phyloP scores from a whole-genome alignment of 1,139 yeast species.

The Kurtzmaniella natalensis region DNA sequence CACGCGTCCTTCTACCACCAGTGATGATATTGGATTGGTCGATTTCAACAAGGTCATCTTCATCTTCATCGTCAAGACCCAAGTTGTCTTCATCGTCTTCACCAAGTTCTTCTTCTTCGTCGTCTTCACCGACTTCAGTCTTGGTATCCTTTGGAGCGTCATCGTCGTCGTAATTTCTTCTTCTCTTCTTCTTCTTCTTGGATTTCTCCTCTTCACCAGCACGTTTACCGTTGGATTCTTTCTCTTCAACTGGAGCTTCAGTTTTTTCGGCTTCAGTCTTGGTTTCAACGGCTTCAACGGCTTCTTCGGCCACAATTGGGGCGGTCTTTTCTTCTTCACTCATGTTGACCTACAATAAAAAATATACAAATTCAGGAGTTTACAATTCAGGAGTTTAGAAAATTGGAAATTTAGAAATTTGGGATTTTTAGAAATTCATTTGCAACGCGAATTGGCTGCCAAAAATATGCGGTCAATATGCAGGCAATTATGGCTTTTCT shows the following conservation, averaged over 20 bases:
- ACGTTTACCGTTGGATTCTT: conserved; percentile 13
- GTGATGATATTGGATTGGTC: conserved; percentile 81
- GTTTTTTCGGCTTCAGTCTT: conserved; percentile 10
- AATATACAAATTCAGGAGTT: neutral
- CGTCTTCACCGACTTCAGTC: conserved; percentile 44
- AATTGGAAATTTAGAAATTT: neutral
- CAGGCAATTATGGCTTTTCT: no score
- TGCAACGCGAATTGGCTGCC: no score
- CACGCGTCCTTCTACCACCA: conserved; percentile 86
- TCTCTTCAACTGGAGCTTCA: conserved; percentile 11
- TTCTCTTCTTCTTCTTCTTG: conserved; percentile 38
- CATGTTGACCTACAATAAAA: conserved; percentile 4
- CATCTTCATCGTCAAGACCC: conserved; percentile 59
- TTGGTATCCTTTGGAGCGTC: conserved; percentile 34
- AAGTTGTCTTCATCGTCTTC: conserved; percentile 44
- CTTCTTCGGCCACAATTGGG: conserved; percentile 5
- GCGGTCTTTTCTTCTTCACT: conserved; percentile 7
- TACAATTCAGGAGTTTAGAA: neutral
- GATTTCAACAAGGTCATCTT: conserved; percentile 79
- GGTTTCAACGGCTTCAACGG: conserved; percentile 9
- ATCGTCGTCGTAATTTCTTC: conserved; percentile 48
- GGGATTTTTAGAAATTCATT: no score
- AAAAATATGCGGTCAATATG: no score
- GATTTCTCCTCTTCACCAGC: conserved; percentile 12
- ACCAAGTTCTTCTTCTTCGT: conserved; percentile 53